Evolutionary conservation across 2,329 filamentous ascomycete genomes (phyloP), one percentile per base, ranked within the genome.

Genomic region (Fusarium devonianum): DNA sequence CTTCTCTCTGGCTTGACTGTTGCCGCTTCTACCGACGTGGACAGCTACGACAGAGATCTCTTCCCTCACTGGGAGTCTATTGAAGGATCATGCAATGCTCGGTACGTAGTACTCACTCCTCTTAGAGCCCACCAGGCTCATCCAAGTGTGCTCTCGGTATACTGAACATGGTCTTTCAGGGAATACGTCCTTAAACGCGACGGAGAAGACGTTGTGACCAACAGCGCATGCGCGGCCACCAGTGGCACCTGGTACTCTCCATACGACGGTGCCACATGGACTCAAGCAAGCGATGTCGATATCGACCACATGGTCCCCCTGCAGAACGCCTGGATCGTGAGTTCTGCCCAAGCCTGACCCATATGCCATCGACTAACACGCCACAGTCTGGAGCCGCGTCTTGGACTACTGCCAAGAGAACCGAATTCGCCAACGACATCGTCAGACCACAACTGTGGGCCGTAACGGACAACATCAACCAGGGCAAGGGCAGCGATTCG

Each of bases 241-340:
- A 83, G 81, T 3, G 90, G 90, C 4, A 77, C 75, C 0, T 94
- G 90, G 90, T 71, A 69, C 29, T 86, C 82, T 25, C 87, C 88
- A 0, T 94, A 89, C 67, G 90, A 93, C 64, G 89, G 88, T 12
- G 85, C 75, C 1, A 84, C 78, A 1, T 91, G 87, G 86, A 87
- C 83, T 0, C 74, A 76, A 1, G 82, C 88, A 1, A 81, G 78
- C 13, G 87, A 92, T 61, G 70, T 94, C 1, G 89, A 93, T 61
- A 93, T 94, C 51, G 90, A 94, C 69, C 90, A 94, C 69, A 79
- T 94, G 73, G 88, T 95, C 3, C 89, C 90, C 1, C 70, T 95
- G 53, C 86, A 87, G 67, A 90, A 92, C 65, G 89, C 89, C 5
- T 93, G 89, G 89, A 84, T 88, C 53, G 82, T 85, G 60, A 64